phyloP scores from a whole-genome alignment of 345 rosid genomes.

The Carallia brachiata region DNA sequence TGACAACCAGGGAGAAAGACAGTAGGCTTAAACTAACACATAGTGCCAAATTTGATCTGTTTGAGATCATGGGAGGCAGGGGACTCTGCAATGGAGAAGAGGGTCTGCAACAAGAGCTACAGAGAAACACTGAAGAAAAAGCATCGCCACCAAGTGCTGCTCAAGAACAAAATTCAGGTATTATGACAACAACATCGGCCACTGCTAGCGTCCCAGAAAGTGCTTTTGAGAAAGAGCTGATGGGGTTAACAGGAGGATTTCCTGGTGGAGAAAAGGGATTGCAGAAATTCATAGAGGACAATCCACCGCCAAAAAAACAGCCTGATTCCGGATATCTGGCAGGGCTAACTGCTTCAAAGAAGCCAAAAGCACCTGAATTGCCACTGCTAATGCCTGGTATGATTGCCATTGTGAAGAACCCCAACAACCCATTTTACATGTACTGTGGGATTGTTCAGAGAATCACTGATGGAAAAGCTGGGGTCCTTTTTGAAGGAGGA shows the following conservation, averaged over 20 bases:
- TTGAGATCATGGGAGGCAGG: slow-evolving; percentile 79
- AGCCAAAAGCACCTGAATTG: slow-evolving; percentile 68
- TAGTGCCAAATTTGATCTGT: slow-evolving; percentile 58
- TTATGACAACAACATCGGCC: not conserved
- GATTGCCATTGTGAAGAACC: slow-evolving; percentile 79
- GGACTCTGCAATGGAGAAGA: slow-evolving; percentile 80
- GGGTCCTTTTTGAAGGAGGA: slow-evolving; percentile 88
- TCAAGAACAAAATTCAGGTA: slow-evolving; percentile 10
- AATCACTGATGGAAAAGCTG: slow-evolving; percentile 89
- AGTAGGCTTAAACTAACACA: not conserved
- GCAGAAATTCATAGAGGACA: slow-evolving; percentile 56
- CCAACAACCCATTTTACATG: slow-evolving; percentile 76
- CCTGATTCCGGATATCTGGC: slow-evolving; percentile 15
- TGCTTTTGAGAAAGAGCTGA: slow-evolving; percentile 73
- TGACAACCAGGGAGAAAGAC: slow-evolving; percentile 26
- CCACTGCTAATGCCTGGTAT: slow-evolving; percentile 89
- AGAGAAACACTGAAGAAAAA: slow-evolving; percentile 36
- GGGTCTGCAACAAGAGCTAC: slow-evolving; percentile 65
- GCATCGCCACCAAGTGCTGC: slow-evolving; percentile 11
- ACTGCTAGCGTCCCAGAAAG: slow-evolving; percentile 42
- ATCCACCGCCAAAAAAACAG: slow-evolving; percentile 61
- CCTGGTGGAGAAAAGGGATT: slow-evolving; percentile 42
- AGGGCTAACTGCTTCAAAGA: slow-evolving; percentile 32
- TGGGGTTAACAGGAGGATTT: slow-evolving; percentile 77
- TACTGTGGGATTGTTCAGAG: slow-evolving; percentile 78